Base-by-base conservation (phyloP, 2,329 filamentous ascomycete species). In the Beauveria medogensis region DNA sequence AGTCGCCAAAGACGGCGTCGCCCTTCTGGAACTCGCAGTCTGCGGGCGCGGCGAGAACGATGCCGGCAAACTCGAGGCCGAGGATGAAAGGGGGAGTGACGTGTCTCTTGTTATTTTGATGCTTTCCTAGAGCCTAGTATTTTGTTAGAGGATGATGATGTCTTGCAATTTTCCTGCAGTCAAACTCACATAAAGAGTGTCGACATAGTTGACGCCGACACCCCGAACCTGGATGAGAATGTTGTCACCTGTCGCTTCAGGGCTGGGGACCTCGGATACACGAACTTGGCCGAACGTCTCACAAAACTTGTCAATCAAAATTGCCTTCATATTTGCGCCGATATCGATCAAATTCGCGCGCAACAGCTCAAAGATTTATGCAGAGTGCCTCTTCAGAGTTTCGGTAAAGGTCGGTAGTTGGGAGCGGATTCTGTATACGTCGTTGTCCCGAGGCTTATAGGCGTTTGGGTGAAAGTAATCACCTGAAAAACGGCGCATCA, bases 51-150 rank as follows among this genome's bases (percentile, higher is more conserved):
- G 70, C 70, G 40, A 77, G 63, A 1, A 86, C 73, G 2, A 77
- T 72, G n/a, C 83, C 83, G 1, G 82, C 74, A 66, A 86, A 86
- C 67, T 86, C 83, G n/a, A 81, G 80, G 14, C 83, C 83, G 0
- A 85, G 75, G 1, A 76, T 78, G 70, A 87, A 86, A 0, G 83
- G 83, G 1, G 82, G 83, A 37, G 73, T 74, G 43, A 83, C 77
- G 59, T 82, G 77, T n/a, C 75, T 76, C 34, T 73, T 75, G 67
- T 85, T 85, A 68, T 86, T 86, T 66, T 86, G 83, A 66, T 86
- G 83, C 64, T 79, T 77, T 8, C 83, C 83, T 66, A 76, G 76
- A 2, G 80, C 80, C 74, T 77, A 40, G 43, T 20, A 1, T 26
- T 26, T 28, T 18, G 22, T 48, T 43, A 43, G 18, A 12, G 12